Conservation (phyloP, 495 filamentous ascomycete species). For the Tetracladium marchalianum region DNA sequence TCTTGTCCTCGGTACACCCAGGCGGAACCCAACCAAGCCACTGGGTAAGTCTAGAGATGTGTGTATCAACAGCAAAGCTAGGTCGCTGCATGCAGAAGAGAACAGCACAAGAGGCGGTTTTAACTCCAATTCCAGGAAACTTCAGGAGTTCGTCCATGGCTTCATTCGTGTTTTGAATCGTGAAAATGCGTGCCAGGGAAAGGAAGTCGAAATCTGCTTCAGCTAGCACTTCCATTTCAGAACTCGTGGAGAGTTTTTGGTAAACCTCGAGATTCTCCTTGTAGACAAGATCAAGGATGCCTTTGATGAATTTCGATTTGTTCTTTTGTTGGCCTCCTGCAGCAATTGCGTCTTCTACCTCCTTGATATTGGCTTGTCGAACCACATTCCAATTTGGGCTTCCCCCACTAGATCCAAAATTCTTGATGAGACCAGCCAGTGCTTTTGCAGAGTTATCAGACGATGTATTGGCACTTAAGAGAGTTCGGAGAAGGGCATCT, state of each 20-base stretch:
- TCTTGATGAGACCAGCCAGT: slow-evolving; percentile 58
- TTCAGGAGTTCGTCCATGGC: slow-evolving; percentile 64
- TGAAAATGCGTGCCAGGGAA: slow-evolving; percentile 70
- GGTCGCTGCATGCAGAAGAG: slow-evolving; percentile 71
- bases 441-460: slow-evolving; percentile 56
- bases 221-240: slow-evolving; percentile 27
- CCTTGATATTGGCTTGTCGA: slow-evolving; percentile 46
- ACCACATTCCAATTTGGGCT: slow-evolving; percentile 86
- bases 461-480: slow-evolving; percentile 68
- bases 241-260: slow-evolving; percentile 12
- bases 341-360: slow-evolving; percentile 65
- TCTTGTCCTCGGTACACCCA: slow-evolving; percentile 54
- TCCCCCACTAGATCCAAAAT: slow-evolving; percentile 51
- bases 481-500: slow-evolving; percentile 76
- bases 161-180: slow-evolving; percentile 46
- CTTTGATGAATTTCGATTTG: slow-evolving; percentile 73
- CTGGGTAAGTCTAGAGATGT: slow-evolving; percentile 69
- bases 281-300: slow-evolving; percentile 71
- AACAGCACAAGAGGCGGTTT: slow-evolving; percentile 80
- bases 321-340: slow-evolving; percentile 57
- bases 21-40: slow-evolving; percentile 78
- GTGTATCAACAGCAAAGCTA: slow-evolving; percentile 79
- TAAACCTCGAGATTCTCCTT: slow-evolving; percentile 44
- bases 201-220: slow-evolving; percentile 45
- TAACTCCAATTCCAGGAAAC: slow-evolving; percentile 81